A percentile compares a stretch with the other conserved stretches of the same genome.
Evolutionary conservation across 73 alveolate genomes (phyloP).

Genomic region (Symbiodinium pilosum): DNA sequence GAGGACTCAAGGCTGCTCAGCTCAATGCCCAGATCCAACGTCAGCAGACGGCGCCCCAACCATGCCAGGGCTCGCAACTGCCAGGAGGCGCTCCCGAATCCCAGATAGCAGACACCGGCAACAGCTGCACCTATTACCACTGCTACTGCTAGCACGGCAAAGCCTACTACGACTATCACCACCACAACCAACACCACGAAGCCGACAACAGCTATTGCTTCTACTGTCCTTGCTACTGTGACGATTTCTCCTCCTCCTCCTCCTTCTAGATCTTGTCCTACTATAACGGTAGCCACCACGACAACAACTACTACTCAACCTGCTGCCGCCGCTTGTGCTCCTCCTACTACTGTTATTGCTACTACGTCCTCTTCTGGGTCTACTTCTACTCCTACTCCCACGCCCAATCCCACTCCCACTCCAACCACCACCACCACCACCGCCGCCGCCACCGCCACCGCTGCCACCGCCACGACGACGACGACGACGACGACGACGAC

Average conservation of each 20-base stretch:
- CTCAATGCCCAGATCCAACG: constrained; percentile 26
- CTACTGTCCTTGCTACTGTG: too few species aligned
- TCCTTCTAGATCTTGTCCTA: too few species aligned
- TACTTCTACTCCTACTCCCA: too few species aligned
- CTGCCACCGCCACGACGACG: too few species aligned
- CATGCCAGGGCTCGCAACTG: constrained; percentile 19
- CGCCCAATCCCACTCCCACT: too few species aligned
- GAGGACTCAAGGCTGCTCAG: not conserved
- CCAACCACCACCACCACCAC: too few species aligned
- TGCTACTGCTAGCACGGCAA: not conserved
- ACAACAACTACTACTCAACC: too few species aligned
- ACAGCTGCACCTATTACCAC: not conserved
- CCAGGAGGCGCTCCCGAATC: not conserved
- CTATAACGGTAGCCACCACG: too few species aligned
- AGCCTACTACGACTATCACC: not conserved
- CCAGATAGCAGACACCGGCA: not conserved
- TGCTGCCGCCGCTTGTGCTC: not conserved
- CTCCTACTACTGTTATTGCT: not conserved
- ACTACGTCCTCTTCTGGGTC: not conserved
- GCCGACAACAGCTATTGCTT: too few species aligned
- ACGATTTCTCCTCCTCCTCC: too few species aligned
- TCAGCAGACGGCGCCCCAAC: constrained; percentile 68
- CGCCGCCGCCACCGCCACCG: not conserved
- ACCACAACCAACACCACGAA: too few species aligned
- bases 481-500: not conserved